Evolutionary conservation across 495 filamentous ascomycete species (phyloP).

Genomic region (Elasticomyces elasticus): DNA sequence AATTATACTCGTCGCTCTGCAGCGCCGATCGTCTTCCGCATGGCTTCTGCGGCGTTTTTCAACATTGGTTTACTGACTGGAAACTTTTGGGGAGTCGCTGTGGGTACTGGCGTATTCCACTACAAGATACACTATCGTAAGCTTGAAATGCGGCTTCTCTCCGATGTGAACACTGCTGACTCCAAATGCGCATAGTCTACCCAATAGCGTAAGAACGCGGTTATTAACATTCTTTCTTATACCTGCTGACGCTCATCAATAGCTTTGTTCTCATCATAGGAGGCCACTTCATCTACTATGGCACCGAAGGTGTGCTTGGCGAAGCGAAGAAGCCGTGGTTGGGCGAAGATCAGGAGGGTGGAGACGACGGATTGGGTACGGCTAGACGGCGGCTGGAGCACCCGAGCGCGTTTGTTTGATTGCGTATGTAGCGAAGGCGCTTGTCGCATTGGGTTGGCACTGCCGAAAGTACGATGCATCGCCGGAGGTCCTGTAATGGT

Average conservation of each 20-base stretch:
- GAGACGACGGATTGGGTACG: conserved; percentile 74
- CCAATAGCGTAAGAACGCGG: no score
- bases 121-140: conserved; percentile 60
- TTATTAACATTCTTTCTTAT: no score
- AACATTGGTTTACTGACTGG: conserved; percentile 88
- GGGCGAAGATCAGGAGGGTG: conserved; percentile 70
- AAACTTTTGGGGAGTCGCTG: conserved; percentile 94
- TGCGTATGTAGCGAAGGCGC: conserved; percentile 2
- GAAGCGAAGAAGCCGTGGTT: conserved; percentile 94
- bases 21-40: conserved; percentile 76
- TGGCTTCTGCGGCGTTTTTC: conserved; percentile 87
- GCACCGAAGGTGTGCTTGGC: conserved; percentile 65
- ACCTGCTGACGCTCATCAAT: no score
- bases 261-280: conserved; percentile 85
- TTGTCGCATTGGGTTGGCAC: no score
- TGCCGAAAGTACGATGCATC: no score
- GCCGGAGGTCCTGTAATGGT: no score
- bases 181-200: conserved; percentile 46
- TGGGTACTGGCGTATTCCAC: conserved; percentile 78
- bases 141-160: background rate
- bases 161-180: background rate
- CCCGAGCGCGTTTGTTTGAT: conserved; percentile 15
- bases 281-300: conserved; percentile 73
- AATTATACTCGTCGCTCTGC: no score
- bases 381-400: conserved; percentile 66